A percentile compares a stretch with the other conserved stretches of the same genome.
phyloP scores from a whole-genome alignment of 140 eudicot species.

The Stevia rebaudiana region DNA sequence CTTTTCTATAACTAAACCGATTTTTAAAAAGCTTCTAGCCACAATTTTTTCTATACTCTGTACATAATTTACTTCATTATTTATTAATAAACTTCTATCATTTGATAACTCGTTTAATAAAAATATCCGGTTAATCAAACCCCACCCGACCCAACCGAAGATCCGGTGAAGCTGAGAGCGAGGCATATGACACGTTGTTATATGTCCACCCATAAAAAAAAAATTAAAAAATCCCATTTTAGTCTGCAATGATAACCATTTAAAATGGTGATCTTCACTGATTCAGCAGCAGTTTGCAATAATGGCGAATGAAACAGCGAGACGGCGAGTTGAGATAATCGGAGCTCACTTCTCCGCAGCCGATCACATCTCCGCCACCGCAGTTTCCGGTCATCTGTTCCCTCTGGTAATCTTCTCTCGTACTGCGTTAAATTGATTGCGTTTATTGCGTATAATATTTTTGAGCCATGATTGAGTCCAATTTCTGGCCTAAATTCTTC shows the following conservation, averaged over 20 bases:
- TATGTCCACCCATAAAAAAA: constrained; percentile 24
- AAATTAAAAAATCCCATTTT: not conserved
- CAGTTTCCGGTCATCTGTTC: constrained; percentile 24
- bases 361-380: constrained; percentile 21
- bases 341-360: constrained; percentile 27
- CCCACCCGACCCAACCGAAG: constrained; percentile 10
- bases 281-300: not conserved
- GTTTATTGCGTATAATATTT: not conserved
- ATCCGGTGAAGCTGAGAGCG: constrained; percentile 17
- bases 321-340: constrained; percentile 28
- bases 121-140: not conserved
- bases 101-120: too few species aligned
- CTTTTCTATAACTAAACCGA: too few species aligned
- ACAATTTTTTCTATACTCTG: too few species aligned
- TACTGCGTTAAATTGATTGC: not conserved
- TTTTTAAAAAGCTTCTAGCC: too few species aligned
- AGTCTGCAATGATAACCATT: constrained; percentile 4
- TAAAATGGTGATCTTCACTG: constrained; percentile 3
- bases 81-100: too few species aligned
- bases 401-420: constrained; percentile 22
- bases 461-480: not conserved
- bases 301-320: constrained; percentile 29
- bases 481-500: not conserved
- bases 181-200: constrained; percentile 26
- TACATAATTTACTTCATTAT: too few species aligned